Base-by-base conservation (phyloP, 768 basidiomycete species). In the Albatrellus ellisii region DNA sequence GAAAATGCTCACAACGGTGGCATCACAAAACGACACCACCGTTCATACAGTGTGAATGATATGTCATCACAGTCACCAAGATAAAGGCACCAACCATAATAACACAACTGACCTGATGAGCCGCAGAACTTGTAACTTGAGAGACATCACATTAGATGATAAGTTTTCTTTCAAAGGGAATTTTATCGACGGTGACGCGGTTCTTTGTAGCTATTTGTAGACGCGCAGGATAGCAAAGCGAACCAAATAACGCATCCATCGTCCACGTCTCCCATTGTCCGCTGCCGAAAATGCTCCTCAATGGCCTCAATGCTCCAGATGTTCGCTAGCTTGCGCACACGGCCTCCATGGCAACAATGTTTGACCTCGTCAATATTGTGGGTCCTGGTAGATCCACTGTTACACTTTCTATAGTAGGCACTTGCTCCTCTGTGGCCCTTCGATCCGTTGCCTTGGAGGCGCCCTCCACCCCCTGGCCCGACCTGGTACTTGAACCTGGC, bases 1-100 rank as follows among this genome's bases (percentile, higher is more conserved):
- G 77, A 73, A 66, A 59, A 59, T 59, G 66, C 56, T 76, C 77
- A 75, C 54, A 42, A 68, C 67, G 57, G 62, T 59, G 54, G 58
- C 59, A 59, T 58, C 46, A 40, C 62, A 56, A 61, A 58, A 51
- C 41, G 37, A 34, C 20, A 56, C 52, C 59, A 58, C 58, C 56
- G 63, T 71, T 84, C 79, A 63, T 72, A 75, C 75, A 81, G 79
- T 81, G 76, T 78, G 77, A 79, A 82, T 78, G 62, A 39, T 39
- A 62, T 67, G 66, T 69, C 73, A 77, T 77, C 75, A 69, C 47
- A n/a, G 20, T 10, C 37, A 33, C 12, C 22, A 22, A 34, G 15
- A 8, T 14, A 0, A 24, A 29, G 22, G 11, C 41, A 20, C 27
- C 14, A 35, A 26, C 17, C 12, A 17, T 29, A 5, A 25, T 12